Base-by-base conservation (phyloP, 139 green algal genomes). In the Coccomyxa sp. region DNA sequence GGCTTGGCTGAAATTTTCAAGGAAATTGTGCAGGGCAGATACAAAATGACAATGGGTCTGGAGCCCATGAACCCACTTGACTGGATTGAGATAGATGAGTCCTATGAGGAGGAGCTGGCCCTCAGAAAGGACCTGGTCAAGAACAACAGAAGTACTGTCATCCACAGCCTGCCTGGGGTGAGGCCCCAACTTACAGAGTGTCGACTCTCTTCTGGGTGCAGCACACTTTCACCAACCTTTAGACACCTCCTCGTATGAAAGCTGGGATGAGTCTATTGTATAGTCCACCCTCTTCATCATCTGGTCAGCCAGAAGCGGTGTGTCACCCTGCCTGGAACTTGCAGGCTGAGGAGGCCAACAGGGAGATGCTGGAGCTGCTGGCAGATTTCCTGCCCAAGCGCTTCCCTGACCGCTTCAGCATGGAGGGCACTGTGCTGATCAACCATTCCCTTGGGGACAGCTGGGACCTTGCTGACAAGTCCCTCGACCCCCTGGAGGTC, bases 1-100 rank as follows among this genome's bases (percentile, higher is more conserved):
- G n/a, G n/a, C n/a, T n/a, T n/a, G n/a, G n/a, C n/a, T n/a, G n/a
- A n/a, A n/a, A n/a, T n/a, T n/a, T n/a, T n/a, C n/a, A n/a, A n/a
- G n/a, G n/a, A n/a, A n/a, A n/a, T 73, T 14, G 50, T 18, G 64
- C 64, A 72, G 64, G 29, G n/a, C 24, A 35, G 6, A 72, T 80
- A 80, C 38, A 80, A 50, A 44, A 80, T 80, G 76, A 80, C 76
- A 27, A 80, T 80, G 76, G 76, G 76, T 6, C 39, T 80, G 37
- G 58, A 80, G 38, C 76, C 76, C 36, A 75, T 80, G 76, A 34
- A 80, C 38, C 76, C 76, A 12, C 18, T 16, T 33, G 68, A 81
- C 16, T 81, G 77, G 77, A 76, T 81, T 16, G 77, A 81, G 68
- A 71, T 81, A 36, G 77, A 81, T 41, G 70, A 55, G n/a, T 39